These are phyloP conservation scores for Cystobasidium sp. DNA, from an alignment of 1,284 basidiomycete species.

Conservation along the genomic window DNA sequence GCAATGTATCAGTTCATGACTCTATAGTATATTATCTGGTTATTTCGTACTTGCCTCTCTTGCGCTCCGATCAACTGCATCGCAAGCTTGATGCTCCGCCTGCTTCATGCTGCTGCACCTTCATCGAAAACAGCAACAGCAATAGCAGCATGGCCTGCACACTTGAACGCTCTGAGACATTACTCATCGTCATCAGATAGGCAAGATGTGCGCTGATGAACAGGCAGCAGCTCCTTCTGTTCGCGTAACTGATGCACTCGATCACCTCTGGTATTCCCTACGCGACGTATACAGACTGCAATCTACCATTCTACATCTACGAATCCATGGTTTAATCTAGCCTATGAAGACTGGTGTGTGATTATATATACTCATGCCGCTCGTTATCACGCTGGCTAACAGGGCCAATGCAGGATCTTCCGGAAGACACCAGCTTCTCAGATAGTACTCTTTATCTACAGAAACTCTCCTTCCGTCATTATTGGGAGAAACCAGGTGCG, in stretches of 20 bases:
- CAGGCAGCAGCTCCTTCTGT: background rate
- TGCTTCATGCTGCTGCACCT: slow-evolving; percentile 22
- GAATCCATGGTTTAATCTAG: slow-evolving; percentile 90
- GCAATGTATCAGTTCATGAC: slow-evolving; percentile 10
- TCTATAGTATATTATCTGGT: background rate
- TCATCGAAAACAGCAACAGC: too few species aligned
- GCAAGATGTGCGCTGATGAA: slow-evolving; percentile 3
- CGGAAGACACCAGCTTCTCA: slow-evolving; percentile 68
- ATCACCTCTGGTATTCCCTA: too few species aligned
- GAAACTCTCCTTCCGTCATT: slow-evolving; percentile 86
- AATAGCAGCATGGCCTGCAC: slow-evolving; percentile 12
- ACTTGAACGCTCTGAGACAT: background rate
- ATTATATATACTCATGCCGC: background rate
- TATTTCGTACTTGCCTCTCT: background rate
- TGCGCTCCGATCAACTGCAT: background rate
- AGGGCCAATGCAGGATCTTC: slow-evolving; percentile 70
- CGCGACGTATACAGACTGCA: too few species aligned
- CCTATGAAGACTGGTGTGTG: slow-evolving; percentile 86
- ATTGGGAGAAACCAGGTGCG: slow-evolving; percentile 83
- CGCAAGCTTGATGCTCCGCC: slow-evolving; percentile 15
- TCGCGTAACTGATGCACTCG: background rate
- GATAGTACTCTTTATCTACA: slow-evolving; percentile 84
- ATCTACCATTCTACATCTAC: slow-evolving; percentile 81
- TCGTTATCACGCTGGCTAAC: background rate
- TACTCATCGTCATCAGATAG: background rate